Conservation (phyloP, 1,284 basidiomycete species). For the Coriolopsis trogii region DNA sequence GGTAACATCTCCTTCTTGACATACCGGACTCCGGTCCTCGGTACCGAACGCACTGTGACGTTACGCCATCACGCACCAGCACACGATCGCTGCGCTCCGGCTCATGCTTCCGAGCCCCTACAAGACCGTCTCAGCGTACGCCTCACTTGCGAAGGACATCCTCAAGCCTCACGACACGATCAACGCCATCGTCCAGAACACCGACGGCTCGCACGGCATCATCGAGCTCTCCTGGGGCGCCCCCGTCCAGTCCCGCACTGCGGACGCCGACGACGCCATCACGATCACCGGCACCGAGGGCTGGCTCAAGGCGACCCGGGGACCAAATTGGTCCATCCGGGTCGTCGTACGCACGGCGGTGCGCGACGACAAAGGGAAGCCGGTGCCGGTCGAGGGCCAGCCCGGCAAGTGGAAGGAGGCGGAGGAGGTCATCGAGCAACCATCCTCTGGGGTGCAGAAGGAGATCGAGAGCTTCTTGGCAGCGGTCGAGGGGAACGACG, state of each 20-base stretch:
- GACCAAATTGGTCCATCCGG: slow-evolving; percentile 35
- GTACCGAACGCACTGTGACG: too few relatives aligned
- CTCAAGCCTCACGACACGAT: slow-evolving; percentile 80
- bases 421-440: slow-evolving; percentile 50
- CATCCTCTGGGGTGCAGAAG: slow-evolving; percentile 53
- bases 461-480: slow-evolving; percentile 68
- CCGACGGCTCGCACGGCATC: slow-evolving; percentile 59
- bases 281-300: slow-evolving; percentile 65
- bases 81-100: slow-evolving; percentile 65
- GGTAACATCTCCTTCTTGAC: not conserved
- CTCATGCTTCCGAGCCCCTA: slow-evolving; percentile 58
- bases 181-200: slow-evolving; percentile 52
- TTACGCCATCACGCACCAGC: slow-evolving; percentile 43
- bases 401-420: slow-evolving; percentile 29
- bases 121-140: slow-evolving; percentile 61
- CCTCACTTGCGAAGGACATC: slow-evolving; percentile 69
- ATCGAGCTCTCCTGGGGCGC: slow-evolving; percentile 60
- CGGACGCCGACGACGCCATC: slow-evolving; percentile 40
- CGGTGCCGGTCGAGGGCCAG: slow-evolving; percentile 41
- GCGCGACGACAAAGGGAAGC: slow-evolving; percentile 46
- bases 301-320: slow-evolving; percentile 38
- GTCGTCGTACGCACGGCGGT: slow-evolving; percentile 44
- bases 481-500: slow-evolving; percentile 48
- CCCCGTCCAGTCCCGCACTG: slow-evolving; percentile 45
- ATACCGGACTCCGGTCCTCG: not conserved